phyloP scores from a whole-genome alignment of 768 basidiomycete species.

The Pleurotus giganteus region DNA sequence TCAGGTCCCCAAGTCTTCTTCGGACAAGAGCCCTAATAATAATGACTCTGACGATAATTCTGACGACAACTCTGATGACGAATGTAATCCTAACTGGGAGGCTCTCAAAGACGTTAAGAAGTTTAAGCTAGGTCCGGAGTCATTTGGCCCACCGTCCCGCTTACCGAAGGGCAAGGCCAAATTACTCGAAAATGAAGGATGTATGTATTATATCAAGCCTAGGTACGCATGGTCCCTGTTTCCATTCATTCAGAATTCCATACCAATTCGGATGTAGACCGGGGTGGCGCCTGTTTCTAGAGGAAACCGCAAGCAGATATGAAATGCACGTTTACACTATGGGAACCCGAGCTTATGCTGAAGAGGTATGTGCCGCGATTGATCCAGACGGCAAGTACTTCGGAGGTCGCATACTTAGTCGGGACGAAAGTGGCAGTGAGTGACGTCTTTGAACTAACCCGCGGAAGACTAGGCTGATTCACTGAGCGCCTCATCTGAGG shows the following conservation, averaged over 20 bases:
- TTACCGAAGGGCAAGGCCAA: conserved; percentile 47
- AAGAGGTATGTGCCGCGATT: conserved; percentile 90
- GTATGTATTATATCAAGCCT: conserved; percentile 98
- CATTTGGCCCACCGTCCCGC: conserved; percentile 40
- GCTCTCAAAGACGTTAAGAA: conserved; percentile 88
- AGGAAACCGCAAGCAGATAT: conserved; percentile 70
- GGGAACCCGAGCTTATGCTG: conserved; percentile 97
- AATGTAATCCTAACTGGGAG: conserved; percentile 90
- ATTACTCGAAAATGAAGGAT: conserved; percentile 71
- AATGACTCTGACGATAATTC: conserved; percentile 30
- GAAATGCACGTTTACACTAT: conserved; percentile 99
- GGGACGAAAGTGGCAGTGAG: conserved; percentile 97
- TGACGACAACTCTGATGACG: conserved; percentile 49
- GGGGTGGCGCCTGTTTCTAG: conserved; percentile 80
- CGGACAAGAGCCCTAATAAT: conserved; percentile 22
- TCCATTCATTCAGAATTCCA: conserved; percentile 11
- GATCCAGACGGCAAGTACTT: conserved; percentile 88
- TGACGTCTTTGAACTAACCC: conserved; percentile 13
- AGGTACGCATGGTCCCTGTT: conserved; percentile 52
- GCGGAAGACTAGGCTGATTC: conserved; percentile 10
- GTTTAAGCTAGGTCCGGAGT: conserved; percentile 88
- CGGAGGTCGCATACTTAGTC: conserved; percentile 82
- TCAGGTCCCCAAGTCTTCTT: conserved; percentile 41
- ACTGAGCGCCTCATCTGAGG: conserved; percentile 41
- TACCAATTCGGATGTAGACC: conserved; percentile 45